Conservation (phyloP, 306 rosid species). For the Boehmeria nivea region DNA sequence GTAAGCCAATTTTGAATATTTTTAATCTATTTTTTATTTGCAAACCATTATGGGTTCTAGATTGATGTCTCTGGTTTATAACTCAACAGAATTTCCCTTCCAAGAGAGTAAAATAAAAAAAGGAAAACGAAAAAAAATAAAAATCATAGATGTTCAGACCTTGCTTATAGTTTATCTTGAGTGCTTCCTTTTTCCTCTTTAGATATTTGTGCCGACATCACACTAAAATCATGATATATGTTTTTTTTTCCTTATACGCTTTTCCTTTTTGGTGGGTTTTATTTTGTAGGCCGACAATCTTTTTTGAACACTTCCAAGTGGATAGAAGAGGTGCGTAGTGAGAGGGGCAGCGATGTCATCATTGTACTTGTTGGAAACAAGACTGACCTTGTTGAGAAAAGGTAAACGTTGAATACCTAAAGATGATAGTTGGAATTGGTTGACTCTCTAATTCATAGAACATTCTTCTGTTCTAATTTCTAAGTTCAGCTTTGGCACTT, state of each 20-base stretch:
- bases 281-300: slow-evolving; percentile 54
- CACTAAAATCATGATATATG: not conserved
- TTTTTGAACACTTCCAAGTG: slow-evolving; percentile 74
- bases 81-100: no score
- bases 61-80: no score
- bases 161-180: not conserved
- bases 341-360: slow-evolving; percentile 81
- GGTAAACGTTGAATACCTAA: slow-evolving; percentile 37
- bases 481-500: not conserved
- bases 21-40: no score
- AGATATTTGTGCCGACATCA: not conserved
- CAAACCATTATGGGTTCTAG: no score
- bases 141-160: no score
- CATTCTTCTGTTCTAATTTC: not conserved
- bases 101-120: no score
- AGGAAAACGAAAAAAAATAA: no score
- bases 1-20: slow-evolving; percentile 24
- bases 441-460: not conserved
- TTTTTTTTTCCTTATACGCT: not conserved
- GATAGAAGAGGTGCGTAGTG: slow-evolving; percentile 90
- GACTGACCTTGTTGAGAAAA: slow-evolving; percentile 87
- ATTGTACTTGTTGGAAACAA: slow-evolving; percentile 84
- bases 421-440: not conserved
- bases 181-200: slow-evolving; percentile 2
- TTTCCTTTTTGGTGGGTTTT: slow-evolving; percentile 8